Base-by-base conservation (phyloP, 805 yeast species). In the Ogataea polymorpha region DNA sequence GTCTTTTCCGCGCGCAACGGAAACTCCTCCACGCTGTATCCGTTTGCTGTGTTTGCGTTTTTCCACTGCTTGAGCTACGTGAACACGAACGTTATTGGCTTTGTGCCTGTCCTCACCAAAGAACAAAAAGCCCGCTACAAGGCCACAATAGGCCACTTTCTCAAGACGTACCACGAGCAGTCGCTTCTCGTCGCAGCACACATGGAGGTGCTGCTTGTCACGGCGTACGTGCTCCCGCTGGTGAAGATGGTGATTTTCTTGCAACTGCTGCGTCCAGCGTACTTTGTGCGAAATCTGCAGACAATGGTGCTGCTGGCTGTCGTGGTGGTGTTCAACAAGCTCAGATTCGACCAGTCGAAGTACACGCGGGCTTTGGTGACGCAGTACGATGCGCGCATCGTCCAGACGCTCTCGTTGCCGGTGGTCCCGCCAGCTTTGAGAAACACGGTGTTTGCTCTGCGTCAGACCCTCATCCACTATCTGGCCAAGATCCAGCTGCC, bases 21-120 rank as follows among this genome's bases (percentile, higher is more conserved):
- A n/a, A 50, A 44, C 29, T 43, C 55, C 6, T 79, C 67, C 28
- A 71, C 63, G 48, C 62, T 80, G 44, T 68, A 78, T 48, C 80
- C 88, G 21, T 82, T 81, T 54, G 70, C 74, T 13, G 71, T 82
- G 36, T 83, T 72, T 60, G 79, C 87, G 5, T 45, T 74, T 2
- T 82, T 82, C 70, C 89, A 83, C 63, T 73, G 77, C 5, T 67
- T 80, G 54, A 71, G 74, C 31, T 83, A 82, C 61, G 61, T 74
- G 51, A 79, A 75, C 55, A 70, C 72, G 36, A 67, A 68, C 50
- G 56, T 82, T 44, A 64, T 82, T 43, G 82, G 83, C 39, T 63
- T 68, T 34, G 54, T 71, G 32, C 79, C 82, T 2, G 54, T 15
- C 27, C 47, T 38, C 50, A 46, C 65, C 2, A 24, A 52, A 54